Evolutionary conservation across 805 yeast genomes (phyloP).

Genomic region (Candida wancherniae): DNA sequence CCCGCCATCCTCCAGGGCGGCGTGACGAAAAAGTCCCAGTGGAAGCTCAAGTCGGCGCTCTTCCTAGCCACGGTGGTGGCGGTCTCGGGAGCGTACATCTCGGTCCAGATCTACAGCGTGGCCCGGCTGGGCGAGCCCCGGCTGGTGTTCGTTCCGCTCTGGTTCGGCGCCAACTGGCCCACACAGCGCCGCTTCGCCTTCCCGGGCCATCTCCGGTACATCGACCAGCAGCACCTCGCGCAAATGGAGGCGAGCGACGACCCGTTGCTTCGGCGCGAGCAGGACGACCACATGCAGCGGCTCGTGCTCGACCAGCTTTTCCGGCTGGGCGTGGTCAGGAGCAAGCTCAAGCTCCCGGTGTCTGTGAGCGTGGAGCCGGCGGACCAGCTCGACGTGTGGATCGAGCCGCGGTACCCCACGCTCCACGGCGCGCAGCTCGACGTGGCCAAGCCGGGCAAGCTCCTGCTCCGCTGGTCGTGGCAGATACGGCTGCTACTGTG

Average conservation of each 20-base stretch:
- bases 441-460: conserved; percentile 8
- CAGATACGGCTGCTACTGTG: conserved; percentile 23
- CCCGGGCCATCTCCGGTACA: conserved; percentile 24
- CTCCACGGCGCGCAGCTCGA: conserved; percentile 26
- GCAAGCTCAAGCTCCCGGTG: conserved; percentile 28
- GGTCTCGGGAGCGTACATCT: conserved; percentile 17
- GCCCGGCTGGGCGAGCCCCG: conserved; percentile 8
- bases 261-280: conserved; percentile 7
- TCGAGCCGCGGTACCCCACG: conserved; percentile 25
- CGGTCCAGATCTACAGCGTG: conserved; percentile 14
- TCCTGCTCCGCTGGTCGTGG: conserved; percentile 20
- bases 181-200: conserved; percentile 19
- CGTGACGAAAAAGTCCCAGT: not conserved
- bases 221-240: conserved; percentile 20
- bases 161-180: conserved; percentile 28
- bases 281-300: conserved; percentile 22
- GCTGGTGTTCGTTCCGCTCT: conserved; percentile 22
- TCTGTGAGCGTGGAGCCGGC: conserved; percentile 8
- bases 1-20: conserved; percentile 5
- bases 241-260: conserved; percentile 9
- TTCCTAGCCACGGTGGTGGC: too few species aligned
- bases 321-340: conserved; percentile 18
- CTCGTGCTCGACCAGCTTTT: conserved; percentile 24
- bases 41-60: conserved; percentile 1
- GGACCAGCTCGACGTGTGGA: conserved; percentile 25